These are phyloP conservation scores for Malus hybrid DNA, from an alignment of 331 rosid genomes.

Conservation along the genomic window DNA sequence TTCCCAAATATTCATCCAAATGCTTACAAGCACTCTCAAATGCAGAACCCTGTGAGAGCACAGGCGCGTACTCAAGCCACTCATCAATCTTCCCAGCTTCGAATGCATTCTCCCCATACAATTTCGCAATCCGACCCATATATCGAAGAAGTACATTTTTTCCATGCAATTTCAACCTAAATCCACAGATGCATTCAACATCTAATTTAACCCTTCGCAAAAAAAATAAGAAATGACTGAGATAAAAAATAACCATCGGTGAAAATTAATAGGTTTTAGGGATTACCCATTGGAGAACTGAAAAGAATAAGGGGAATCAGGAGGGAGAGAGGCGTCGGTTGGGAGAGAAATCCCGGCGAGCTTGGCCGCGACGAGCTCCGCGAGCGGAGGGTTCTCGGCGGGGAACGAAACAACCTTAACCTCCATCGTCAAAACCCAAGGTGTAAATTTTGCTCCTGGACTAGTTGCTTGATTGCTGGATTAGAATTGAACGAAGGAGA, in stretches of 20 bases:
- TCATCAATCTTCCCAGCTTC: slow-evolving; percentile 67
- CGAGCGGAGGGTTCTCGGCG: slow-evolving; percentile 56
- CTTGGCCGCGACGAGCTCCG: slow-evolving; percentile 65
- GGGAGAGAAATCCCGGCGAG: slow-evolving; percentile 42
- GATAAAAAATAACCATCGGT: background rate
- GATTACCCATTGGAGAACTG: slow-evolving; percentile 60
- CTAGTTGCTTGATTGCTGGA: background rate
- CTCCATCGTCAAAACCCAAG: slow-evolving; percentile 7
- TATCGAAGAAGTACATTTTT: slow-evolving; percentile 54
- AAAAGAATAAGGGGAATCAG: slow-evolving; percentile 48
- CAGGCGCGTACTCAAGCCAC: slow-evolving; percentile 76
- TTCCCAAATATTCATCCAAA: slow-evolving; percentile 60
- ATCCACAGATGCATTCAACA: background rate
- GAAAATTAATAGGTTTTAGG: background rate
- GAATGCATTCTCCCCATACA: slow-evolving; percentile 53
- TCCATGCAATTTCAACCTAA: slow-evolving; percentile 63
- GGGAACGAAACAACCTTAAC: slow-evolving; percentile 44
- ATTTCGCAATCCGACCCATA: slow-evolving; percentile 54
- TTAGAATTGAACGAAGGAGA: background rate
- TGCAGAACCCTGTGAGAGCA: slow-evolving; percentile 64
- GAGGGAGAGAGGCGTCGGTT: slow-evolving; percentile 40
- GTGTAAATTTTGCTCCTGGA: background rate
- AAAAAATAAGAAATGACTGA: background rate
- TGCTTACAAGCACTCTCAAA: slow-evolving; percentile 76
- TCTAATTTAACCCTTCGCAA: background rate